These are phyloP conservation scores for Lentinula aciculospora DNA, from an alignment of 768 basidiomycete species.

Conservation along the genomic window DNA sequence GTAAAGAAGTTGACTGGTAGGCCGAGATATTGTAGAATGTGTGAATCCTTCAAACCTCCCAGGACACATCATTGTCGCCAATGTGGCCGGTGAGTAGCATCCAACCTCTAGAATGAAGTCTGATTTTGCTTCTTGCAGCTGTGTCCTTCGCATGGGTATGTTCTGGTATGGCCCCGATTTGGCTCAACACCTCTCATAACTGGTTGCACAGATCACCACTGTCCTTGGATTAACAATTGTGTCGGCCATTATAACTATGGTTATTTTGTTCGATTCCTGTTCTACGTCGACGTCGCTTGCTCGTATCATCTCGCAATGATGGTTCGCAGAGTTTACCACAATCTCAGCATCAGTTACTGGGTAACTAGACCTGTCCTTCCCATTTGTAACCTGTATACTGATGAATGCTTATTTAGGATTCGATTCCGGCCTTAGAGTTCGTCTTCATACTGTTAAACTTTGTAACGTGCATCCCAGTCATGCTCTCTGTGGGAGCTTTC, in stretches of 20 bases:
- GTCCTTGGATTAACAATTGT: slow-evolving; percentile 93
- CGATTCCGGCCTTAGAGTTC: slow-evolving; percentile 64
- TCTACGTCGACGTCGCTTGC: slow-evolving; percentile 89
- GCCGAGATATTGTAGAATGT: slow-evolving; percentile 84
- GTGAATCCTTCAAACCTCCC: slow-evolving; percentile 81
- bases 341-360: slow-evolving; percentile 42
- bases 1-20: slow-evolving; percentile 83
- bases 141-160: slow-evolving; percentile 85
- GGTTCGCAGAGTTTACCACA: slow-evolving; percentile 51
- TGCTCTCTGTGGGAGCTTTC: slow-evolving; percentile 85
- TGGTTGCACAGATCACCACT: slow-evolving; percentile 66
- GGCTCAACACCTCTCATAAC: background rate
- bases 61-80: slow-evolving; percentile 89
- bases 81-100: slow-evolving; percentile 64
- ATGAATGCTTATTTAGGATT: slow-evolving; percentile 41
- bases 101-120: background rate
- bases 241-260: slow-evolving; percentile 91
- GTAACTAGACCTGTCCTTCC: slow-evolving; percentile 27
- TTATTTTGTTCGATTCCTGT: slow-evolving; percentile 85
- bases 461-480: slow-evolving; percentile 77
- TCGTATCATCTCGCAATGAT: slow-evolving; percentile 86
- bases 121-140: slow-evolving; percentile 34
- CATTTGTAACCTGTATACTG: background rate
- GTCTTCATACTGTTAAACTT: slow-evolving; percentile 88
- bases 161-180: slow-evolving; percentile 13